A percentile compares a stretch with the other conserved stretches of the same genome.
phyloP scores from a whole-genome alignment of 106 monocot species.

The Dioscorea dumetorum region DNA sequence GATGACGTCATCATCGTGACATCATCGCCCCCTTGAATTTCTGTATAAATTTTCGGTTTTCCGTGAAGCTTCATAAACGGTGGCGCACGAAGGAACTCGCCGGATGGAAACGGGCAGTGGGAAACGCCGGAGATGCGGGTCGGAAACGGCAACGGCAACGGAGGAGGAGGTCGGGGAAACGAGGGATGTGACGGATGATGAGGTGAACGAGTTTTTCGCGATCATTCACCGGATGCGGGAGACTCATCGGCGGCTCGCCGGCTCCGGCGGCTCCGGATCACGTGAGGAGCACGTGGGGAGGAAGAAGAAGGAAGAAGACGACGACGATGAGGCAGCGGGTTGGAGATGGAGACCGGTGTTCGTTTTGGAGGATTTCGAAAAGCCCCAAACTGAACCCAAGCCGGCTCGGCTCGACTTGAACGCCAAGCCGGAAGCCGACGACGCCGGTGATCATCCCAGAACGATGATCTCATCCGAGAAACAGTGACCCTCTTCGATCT shows the following conservation, averaged over 20 bases:
- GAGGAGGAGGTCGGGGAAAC: neutral
- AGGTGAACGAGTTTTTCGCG: constrained; percentile 21
- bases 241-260: neutral
- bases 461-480: neutral
- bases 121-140: neutral
- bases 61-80: too few species aligned
- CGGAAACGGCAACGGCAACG: too few species aligned
- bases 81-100: too few species aligned
- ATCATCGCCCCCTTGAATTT: too few species aligned
- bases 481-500: neutral
- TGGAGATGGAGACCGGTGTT: constrained; percentile 5
- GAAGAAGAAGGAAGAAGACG: neutral
- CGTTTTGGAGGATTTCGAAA: constrained; percentile 9
- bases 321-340: neutral
- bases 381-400: neutral
- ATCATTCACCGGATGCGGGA: constrained; percentile 16
- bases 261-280: neutral
- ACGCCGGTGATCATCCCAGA: constrained; percentile 2
- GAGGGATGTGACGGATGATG: constrained; percentile 1
- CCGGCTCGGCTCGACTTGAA: constrained; percentile 6
- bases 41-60: too few species aligned
- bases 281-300: neutral
- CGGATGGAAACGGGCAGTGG: neutral
- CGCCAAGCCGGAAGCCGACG: constrained; percentile 7
- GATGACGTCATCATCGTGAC: too few species aligned